Percentiles rank a stretch among this genome's conserved stretches.
Conservation (phyloP, 2,329 filamentous ascomycete species). For the Coniella vitis region DNA sequence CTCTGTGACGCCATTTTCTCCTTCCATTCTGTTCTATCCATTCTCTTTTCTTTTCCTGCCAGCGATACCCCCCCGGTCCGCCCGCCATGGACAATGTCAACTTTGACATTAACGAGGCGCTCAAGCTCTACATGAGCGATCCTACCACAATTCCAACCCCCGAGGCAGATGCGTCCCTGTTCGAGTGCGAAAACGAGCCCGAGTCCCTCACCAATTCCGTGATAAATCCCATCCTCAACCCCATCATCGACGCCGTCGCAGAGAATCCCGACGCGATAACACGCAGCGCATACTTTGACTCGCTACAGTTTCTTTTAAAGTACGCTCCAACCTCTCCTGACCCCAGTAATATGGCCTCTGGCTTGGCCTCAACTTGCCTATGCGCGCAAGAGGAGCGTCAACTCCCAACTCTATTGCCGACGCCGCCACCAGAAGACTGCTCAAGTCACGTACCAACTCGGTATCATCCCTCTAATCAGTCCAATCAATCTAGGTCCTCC, state of each 20-base stretch:
- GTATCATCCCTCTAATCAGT: constrained; percentile 56
- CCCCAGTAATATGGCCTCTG: constrained; percentile 18
- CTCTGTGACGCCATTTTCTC: not conserved
- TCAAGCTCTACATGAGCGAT: constrained; percentile 96
- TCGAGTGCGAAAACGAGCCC: constrained; percentile 89
- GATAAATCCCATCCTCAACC: constrained; percentile 81
- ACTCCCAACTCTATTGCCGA: constrained; percentile 13
- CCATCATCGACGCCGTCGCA: constrained; percentile 85
- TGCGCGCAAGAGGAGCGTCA: not conserved
- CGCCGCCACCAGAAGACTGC: not conserved
- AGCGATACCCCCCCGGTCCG: constrained; percentile 8
- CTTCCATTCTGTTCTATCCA: constrained; percentile 2
- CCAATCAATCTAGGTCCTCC: constrained; percentile 67
- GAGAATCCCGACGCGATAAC: constrained; percentile 86
- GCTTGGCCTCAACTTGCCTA: not conserved
- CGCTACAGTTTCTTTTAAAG: constrained; percentile 93
- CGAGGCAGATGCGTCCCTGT: constrained; percentile 74
- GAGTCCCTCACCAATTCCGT: constrained; percentile 72
- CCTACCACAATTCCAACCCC: constrained; percentile 75
- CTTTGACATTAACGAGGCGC: constrained; percentile 94
- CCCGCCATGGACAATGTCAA: constrained; percentile 61
- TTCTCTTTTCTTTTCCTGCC: constrained; percentile 3
- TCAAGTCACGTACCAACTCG: constrained; percentile 20
- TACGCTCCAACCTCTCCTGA: constrained; percentile 57
- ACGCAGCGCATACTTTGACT: constrained; percentile 76